Percentiles rank a stretch among this genome's conserved stretches.
Conservation (phyloP, 2,329 filamentous ascomycete genomes). For the Pseudofabraea citricarpa region DNA sequence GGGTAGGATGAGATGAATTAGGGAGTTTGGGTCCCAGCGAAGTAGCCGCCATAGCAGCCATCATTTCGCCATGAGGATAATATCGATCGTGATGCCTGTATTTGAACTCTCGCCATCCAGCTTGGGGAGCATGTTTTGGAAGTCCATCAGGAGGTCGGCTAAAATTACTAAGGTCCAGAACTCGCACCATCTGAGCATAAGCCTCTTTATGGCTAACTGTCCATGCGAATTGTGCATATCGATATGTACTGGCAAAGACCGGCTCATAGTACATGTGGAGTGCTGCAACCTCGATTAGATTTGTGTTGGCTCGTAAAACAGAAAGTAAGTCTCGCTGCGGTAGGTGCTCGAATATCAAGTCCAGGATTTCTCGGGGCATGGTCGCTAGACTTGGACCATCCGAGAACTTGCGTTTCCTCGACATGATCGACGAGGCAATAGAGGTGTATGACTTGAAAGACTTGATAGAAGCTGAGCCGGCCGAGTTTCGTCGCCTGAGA, state of each 20-base stretch:
- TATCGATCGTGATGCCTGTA: conserved; percentile 13
- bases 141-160: conserved; percentile 5
- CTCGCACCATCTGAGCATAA: conserved; percentile 14
- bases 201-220: conserved; percentile 10
- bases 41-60: conserved; percentile 1
- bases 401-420: conserved; percentile 4
- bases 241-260: conserved; percentile 18
- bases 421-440: conserved; percentile 8
- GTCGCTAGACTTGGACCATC: conserved; percentile 9
- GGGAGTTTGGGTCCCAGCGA: conserved; percentile 1
- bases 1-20: conserved; percentile 11
- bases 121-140: conserved; percentile 1
- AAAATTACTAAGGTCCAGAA: conserved; percentile 17
- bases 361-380: conserved; percentile 16
- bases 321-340: conserved; percentile 8
- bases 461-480: conserved; percentile 10
- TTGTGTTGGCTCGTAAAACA: conserved; percentile 13
- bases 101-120: conserved; percentile 22
- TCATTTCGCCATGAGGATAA: not conserved
- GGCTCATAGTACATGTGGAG: conserved; percentile 14
- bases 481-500: conserved; percentile 7
- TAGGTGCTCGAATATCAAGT: conserved; percentile 13
- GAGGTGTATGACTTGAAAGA: conserved; percentile 5
- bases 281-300: conserved; percentile 13
- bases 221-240: conserved; percentile 19